Base-by-base conservation (phyloP, 352 stramenopile species). In the Phytopythium cucurbitacearum region DNA sequence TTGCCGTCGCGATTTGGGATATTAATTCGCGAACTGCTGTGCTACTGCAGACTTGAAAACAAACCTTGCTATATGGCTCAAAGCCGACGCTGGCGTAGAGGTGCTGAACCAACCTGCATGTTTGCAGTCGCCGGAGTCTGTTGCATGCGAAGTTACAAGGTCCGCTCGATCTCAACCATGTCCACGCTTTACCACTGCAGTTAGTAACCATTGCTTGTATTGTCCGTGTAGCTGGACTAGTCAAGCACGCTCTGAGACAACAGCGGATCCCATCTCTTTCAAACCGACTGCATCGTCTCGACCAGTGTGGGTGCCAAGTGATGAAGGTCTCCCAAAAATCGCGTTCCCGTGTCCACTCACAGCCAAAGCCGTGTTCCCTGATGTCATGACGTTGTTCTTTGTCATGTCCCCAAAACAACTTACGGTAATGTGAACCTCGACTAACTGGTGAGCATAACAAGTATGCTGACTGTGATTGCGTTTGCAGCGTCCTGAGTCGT, bases 331-430 rank as follows among this genome's bases (percentile, higher is more conserved):
- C 6, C 64, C 75, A 6, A 47, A 51, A 3, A 50, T 89, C 21
- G 72, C 69, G 28, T 82, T 87, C n/a, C 63, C 68, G 0, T 89
- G 78, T 34, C 75, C 75, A 2, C 70, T 89, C 56, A 39, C 66
- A 7, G 63, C 58, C 12, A 62, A 65, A 16, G 5, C 75, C 33
- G 55, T 54, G 13, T 48, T 89, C 5, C 73, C 75, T 38, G 75
- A 82, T 13, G 70, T 65, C 35, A 85, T 85, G 75, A 89, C 78
- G 1, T 51, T 89, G 7, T 77, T 89, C 51, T 85, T 87, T 49
- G 75, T 87, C 28, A 37, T 89, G 9, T 73, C 69, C 1, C 73
- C 75, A 1, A 61, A 62, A 28, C 56, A 68, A 56, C 66, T 80
- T 34, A 60, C 80, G 65, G 76, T 83, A 43, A 56, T 45, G n/a